Evolutionary conservation across 768 basidiomycete genomes (phyloP), one percentile per base, ranked within the genome.

Genomic region (Fomitopsis serialis): DNA sequence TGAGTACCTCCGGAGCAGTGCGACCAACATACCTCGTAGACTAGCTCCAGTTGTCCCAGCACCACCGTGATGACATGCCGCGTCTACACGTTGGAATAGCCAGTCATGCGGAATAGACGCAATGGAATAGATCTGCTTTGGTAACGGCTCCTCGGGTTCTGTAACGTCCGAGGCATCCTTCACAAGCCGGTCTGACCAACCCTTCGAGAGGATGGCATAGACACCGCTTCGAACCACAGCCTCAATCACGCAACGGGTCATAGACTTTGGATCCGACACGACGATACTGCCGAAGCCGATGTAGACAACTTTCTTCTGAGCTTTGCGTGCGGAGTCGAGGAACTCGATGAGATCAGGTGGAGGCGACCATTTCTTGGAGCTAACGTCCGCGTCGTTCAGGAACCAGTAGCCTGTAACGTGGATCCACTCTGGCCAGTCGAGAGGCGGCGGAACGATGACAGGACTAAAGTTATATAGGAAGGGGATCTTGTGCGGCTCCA

Each of bases 341-440:
- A 97, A 99, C 37, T 80, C 71, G 7, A 92, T 68, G 9, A 99
- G 78, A 42, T 86, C 86, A 11, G 80, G 66, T 0, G 96, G 92
- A 12, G 97, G 89, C 2, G 79, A 73, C 95, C 95, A 99, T 74
- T 90, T 92, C 73, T 85, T 85, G 6, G 84, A 76, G 53, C 89
- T 85, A 45, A 94, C 91, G 56, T 95, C 90, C 6, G 95, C 91
- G 57, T 92, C 91, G 48, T 96, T 84, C 44, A 99, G 78, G 80
- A 93, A 95, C 96, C 96, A 99, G 68, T 97, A 98, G 9, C 96
- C 96, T 56, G 93, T 93, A 1, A 95, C 82, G 40, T 90, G 87
- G 58, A 98, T 98, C 93, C 95, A 98, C 69, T 99, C 96, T 3
- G 94, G 92, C 97, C 97, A 99, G 68, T 99, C 96, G 52, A 98